Evolutionary conservation across 306 rosid genomes (phyloP).

Genomic region (Inga laurina): DNA sequence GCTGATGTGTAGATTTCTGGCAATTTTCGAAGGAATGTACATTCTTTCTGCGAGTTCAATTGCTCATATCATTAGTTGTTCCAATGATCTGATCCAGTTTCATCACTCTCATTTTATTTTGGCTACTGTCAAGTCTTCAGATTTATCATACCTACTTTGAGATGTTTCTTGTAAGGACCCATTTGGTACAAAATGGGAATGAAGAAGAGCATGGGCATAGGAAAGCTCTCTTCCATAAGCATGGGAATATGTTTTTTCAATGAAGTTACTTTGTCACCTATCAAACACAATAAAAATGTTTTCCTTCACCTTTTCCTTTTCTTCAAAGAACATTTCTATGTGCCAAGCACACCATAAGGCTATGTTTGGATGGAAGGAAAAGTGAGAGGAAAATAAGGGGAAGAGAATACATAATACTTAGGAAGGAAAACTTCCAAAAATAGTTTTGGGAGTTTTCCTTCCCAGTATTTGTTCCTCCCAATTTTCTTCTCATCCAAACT

Average conservation of each 20-base stretch:
- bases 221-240: neutral
- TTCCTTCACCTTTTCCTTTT: neutral
- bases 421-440: too few relatives aligned
- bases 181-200: neutral
- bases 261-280: neutral
- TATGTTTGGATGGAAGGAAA: too few relatives aligned
- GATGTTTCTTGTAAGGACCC: neutral
- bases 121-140: too few relatives aligned
- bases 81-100: neutral
- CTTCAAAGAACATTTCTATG: neutral
- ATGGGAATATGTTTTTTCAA: neutral
- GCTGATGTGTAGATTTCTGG: neutral
- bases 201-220: neutral
- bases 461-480: too few relatives aligned
- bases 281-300: neutral
- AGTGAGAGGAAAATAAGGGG: too few relatives aligned
- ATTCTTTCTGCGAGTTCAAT: neutral
- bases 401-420: too few relatives aligned
- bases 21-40: neutral
- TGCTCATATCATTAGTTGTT: neutral
- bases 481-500: too few relatives aligned
- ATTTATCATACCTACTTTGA: neutral
- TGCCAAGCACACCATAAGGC: neutral
- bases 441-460: too few relatives aligned
- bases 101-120: neutral